Base-by-base conservation (phyloP, 768 basidiomycete species). In the Amanita inopinata region DNA sequence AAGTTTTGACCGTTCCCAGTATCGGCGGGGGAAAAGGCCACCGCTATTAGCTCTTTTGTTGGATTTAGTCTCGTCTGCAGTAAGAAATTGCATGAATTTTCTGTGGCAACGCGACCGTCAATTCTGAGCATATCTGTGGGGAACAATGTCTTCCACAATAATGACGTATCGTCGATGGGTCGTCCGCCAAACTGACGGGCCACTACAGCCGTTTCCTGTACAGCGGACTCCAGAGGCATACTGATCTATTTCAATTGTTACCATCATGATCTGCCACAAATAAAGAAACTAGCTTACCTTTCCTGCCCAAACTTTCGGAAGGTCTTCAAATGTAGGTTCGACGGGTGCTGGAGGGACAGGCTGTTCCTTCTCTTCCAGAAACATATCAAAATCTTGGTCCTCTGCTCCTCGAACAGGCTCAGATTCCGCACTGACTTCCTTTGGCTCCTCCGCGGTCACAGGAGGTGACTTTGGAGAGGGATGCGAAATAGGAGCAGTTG, bases 381-480 rank as follows among this genome's bases (percentile, higher is more conserved):
- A 81, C 78, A 89, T 84, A 51, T 90, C 88, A 53, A 92, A 89
- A 57, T 89, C 88, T 48, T 78, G 74, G 59, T 89, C 88, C 40
- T 79, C 77, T 7, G 79, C 70, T 46, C 70, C 74, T 38, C 50
- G 52, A 32, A 46, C 55, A 2, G 35, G 37, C 24, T 66, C 69
- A 30, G 61, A 61, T 52, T 71, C 75, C 49, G 74, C 69, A 6
- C 62, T 57, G 23, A 62, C 61, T n/a, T 69, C 68, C 49, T 64
- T 70, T 2, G 59, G 60, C 12, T 60, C 61, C 18, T 57, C 61
- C 10, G 54, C 51, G 18, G 54, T 54, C 5, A 57, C 54, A 9
- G 52, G 51, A 15, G 59, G 51, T 20, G 56, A 56, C 6, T 46
- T 43, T 6, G 48, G 50, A 0, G 55, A 14, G 2, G 50, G 46